A percentile compares a stretch with the other conserved stretches of the same genome.
Evolutionary conservation across 2,329 filamentous ascomycete species (phyloP).

Genomic region (Microsporum ferrugineum): DNA sequence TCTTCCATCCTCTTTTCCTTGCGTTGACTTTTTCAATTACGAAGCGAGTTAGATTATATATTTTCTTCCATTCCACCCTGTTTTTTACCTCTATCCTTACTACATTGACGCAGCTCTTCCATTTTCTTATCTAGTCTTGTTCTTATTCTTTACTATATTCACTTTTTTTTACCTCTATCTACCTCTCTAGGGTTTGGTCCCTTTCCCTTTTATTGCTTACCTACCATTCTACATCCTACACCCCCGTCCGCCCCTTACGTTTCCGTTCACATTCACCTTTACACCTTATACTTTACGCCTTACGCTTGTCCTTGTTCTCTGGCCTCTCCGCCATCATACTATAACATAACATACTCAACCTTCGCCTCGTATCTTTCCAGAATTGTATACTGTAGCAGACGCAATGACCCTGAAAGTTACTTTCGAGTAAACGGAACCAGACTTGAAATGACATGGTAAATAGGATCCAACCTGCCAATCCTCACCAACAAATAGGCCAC

Average conservation of each 20-base stretch:
- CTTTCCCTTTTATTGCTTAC: background rate
- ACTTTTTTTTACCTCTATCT: background rate
- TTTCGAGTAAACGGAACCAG: too few relatives aligned
- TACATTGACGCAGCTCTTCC: background rate
- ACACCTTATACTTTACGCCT: background rate
- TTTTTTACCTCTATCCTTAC: background rate
- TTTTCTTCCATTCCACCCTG: background rate
- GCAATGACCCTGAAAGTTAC: too few relatives aligned
- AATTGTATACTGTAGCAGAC: background rate
- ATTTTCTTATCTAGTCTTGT: background rate
- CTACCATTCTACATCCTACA: background rate
- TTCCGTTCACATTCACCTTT: too few relatives aligned
- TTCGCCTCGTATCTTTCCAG: too few relatives aligned
- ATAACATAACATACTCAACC: background rate
- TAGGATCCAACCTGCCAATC: too few relatives aligned
- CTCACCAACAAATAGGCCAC: too few relatives aligned
- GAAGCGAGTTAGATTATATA: slow-evolving; percentile 3
- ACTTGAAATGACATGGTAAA: too few relatives aligned
- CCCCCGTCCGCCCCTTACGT: too few relatives aligned
- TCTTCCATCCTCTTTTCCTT: background rate
- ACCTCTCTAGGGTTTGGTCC: background rate
- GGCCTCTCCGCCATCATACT: background rate
- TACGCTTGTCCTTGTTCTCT: background rate
- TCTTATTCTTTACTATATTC: background rate
- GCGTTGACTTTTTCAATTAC: background rate